These are phyloP conservation scores for Salix udensis DNA, from an alignment of 345 rosid species.

Conservation along the genomic window DNA sequence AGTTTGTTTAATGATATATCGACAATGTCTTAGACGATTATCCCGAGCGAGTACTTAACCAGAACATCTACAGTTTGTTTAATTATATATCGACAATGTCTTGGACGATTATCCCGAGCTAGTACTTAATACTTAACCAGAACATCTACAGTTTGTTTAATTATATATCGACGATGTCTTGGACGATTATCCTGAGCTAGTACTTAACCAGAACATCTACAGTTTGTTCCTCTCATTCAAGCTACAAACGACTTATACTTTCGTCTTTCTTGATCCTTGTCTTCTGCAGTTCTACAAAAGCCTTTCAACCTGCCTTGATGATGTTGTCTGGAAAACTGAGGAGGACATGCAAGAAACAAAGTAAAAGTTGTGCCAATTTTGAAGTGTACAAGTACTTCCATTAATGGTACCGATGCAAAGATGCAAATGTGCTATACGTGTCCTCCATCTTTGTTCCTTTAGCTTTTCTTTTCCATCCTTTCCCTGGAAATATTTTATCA, in stretches of 20 bases:
- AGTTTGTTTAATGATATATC: neutral
- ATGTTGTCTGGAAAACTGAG: constrained; percentile 91
- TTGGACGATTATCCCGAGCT: no score
- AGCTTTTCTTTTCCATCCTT: neutral
- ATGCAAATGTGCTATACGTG: constrained; percentile 17
- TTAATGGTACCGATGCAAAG: constrained; percentile 1
- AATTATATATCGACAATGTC: no score
- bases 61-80: no score
- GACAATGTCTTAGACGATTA: neutral
- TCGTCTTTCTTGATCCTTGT: neutral
- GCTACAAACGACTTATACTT: neutral
- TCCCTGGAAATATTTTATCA: neutral
- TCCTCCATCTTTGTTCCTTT: constrained; percentile 29
- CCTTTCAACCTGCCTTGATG: constrained; percentile 72
- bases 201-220: neutral
- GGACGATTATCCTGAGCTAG: neutral
- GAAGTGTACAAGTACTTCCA: constrained; percentile 10
- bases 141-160: no score
- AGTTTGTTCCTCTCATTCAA: neutral
- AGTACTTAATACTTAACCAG: no score
- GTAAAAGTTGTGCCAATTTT: constrained; percentile 7
- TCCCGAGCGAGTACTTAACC: no score
- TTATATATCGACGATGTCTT: no score
- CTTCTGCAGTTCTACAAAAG: constrained; percentile 76
- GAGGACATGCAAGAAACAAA: constrained; percentile 60